Percentiles rank a stretch among this genome's conserved stretches.
These are phyloP conservation scores for Tricholoma terreum DNA, from an alignment of 768 basidiomycete species.

Conservation along the genomic window DNA sequence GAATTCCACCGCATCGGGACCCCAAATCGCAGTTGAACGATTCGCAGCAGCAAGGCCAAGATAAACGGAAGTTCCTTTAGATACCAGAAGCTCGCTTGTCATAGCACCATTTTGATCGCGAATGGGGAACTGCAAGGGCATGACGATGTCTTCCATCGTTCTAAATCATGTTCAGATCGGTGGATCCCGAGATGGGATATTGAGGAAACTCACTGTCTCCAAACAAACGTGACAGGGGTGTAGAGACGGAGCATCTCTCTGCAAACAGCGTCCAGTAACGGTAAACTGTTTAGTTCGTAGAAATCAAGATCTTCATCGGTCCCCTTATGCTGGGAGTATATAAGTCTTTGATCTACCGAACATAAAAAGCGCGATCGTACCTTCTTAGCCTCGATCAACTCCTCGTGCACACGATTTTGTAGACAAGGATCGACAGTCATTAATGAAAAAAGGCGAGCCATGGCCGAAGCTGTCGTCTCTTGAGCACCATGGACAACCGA, in stretches of 20 bases:
- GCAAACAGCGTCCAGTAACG: slow-evolving; percentile 36
- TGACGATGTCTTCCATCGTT: slow-evolving; percentile 29
- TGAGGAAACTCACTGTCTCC: slow-evolving; percentile 26
- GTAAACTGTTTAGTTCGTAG: slow-evolving; percentile 35
- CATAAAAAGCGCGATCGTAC: neutral
- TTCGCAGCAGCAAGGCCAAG: slow-evolving; percentile 32
- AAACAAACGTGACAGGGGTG: slow-evolving; percentile 24
- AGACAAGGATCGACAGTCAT: slow-evolving; percentile 25
- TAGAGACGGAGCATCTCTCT: slow-evolving; percentile 34
- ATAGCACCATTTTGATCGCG: slow-evolving; percentile 22
- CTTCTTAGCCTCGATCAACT: slow-evolving; percentile 13
- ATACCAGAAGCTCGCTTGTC: slow-evolving; percentile 32
- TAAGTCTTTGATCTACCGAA: neutral
- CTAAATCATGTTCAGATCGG: slow-evolving; percentile 16
- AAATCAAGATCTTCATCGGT: slow-evolving; percentile 29
- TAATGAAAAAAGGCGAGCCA: slow-evolving; percentile 24
- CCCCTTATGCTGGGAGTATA: slow-evolving; percentile 11
- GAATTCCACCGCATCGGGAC: slow-evolving; percentile 44
- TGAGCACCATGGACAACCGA: slow-evolving; percentile 32
- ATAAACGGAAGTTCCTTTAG: slow-evolving; percentile 35
- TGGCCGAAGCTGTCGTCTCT: slow-evolving; percentile 32
- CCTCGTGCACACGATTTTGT: slow-evolving; percentile 28
- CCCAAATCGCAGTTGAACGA: slow-evolving; percentile 41
- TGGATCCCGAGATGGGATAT: neutral
- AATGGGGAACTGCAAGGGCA: slow-evolving; percentile 34